Evolutionary conservation across 441 rosid genomes (phyloP).

Genomic region (Euphorbia corollata): DNA sequence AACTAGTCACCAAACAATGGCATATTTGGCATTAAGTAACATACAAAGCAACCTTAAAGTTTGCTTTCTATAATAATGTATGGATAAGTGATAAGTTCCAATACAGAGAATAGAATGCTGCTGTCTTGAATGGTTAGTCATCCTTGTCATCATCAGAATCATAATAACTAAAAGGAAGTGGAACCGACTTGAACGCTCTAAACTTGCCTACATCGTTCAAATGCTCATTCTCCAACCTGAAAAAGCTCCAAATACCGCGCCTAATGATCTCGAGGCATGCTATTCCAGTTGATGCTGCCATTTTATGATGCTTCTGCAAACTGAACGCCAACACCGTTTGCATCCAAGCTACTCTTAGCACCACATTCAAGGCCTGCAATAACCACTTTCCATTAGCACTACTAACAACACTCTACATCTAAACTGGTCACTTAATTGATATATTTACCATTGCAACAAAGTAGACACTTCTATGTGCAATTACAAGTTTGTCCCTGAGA

Average conservation of each 20-base stretch:
- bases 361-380: slow-evolving; percentile 37
- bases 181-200: slow-evolving; percentile 54
- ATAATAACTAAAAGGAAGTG: slow-evolving; percentile 46
- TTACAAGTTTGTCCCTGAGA: slow-evolving; percentile 52
- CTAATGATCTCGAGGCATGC: slow-evolving; percentile 57
- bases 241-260: slow-evolving; percentile 66
- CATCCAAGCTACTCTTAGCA: slow-evolving; percentile 55
- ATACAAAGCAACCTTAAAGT: too few species aligned
- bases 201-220: slow-evolving; percentile 45
- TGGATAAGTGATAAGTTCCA: too few species aligned
- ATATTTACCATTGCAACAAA: slow-evolving; percentile 51
- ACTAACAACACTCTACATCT: too few species aligned
- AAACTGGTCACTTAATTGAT: too few species aligned
- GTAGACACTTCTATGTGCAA: slow-evolving; percentile 55
- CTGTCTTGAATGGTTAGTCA: neutral
- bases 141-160: slow-evolving; percentile 29
- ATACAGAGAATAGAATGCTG: too few species aligned
- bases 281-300: slow-evolving; percentile 31
- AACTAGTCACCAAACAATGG: too few species aligned
- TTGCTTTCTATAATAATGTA: too few species aligned
- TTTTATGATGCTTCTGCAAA: slow-evolving; percentile 34
- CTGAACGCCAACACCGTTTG: slow-evolving; percentile 52
- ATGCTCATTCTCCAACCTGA: slow-evolving; percentile 61
- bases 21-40: too few species aligned
- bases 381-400: too few species aligned